Base-by-base conservation (phyloP, 2,329 filamentous ascomycete genomes). In the Ophiostoma australiae region DNA sequence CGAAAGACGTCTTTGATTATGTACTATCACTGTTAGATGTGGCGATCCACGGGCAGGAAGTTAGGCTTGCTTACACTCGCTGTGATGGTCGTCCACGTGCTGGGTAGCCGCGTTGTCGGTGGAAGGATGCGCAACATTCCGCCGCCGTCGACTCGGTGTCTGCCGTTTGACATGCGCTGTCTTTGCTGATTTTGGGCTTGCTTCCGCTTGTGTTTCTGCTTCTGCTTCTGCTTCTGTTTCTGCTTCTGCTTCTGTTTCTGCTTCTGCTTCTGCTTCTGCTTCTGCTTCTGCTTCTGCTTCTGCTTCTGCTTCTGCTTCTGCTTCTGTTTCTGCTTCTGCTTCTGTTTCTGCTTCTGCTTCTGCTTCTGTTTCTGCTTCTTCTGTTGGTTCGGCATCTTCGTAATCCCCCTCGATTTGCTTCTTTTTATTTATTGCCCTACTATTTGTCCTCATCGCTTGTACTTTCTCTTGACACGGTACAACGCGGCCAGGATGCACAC, bases 1-100 rank as follows among this genome's bases (percentile, higher is more conserved):
- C 76, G 77, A 70, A 83, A 76, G 10, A 76, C 70, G 67, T 81
- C 77, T 73, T 81, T 81, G 65, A 78, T n/a, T 15, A 76, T 71
- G 70, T 72, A 75, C 74, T 75, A 52, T 17, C 2, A 13, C 15
- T 27, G 68, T 71, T 35, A 69, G 69, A 8, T 27, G 23, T 27
- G 11, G 23, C 10, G 15, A 58, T 48, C 8, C 3, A 31, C 4
- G 52, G 23, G 23, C 17, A n/a, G 20, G 7, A n/a, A 5, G 17
- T 48, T 8, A 58, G 10, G 52, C 8, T 58, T n/a, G 20, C 52
- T 58, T 15, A 58, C 52, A 27, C 48, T 41, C 4, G 63, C 61
- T 15, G 67, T 63, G 7, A 71, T 68, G 10, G 13, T 44, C 35
- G 65, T 68, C 70, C 70, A 71, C 1, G 10, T 35, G 35, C 48